Evolutionary conservation across 176 grass and related monocot genomes (phyloP), one percentile per base, ranked within the genome.

Genomic region (Rhynchospora breviuscula): DNA sequence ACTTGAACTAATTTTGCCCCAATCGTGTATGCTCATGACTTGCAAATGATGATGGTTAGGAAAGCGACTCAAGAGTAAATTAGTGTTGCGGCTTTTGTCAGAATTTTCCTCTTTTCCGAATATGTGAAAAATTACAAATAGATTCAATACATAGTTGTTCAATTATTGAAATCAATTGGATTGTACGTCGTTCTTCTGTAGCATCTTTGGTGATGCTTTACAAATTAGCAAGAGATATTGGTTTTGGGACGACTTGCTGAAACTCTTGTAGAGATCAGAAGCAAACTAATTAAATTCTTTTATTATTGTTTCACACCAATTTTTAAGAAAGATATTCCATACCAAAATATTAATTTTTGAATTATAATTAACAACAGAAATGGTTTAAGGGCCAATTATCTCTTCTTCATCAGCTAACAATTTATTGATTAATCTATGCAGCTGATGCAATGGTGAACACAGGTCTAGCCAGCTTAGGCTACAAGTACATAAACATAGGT

Each of bases 401-500:
- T 62, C 15, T 23, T 68, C 3, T 65, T 63, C 62, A 57, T 72
- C 3, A 3, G 58, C 43, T 22, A 59, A 72, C 44, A 51, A 46
- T 18, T 87, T 82, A 62, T 74, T 54, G 21, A 23, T 53, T 68
- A 48, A 21, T 70, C 78, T 78, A 80, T 88, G 81, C 89, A 99
- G 96, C 96, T 88, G 96, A 99, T 89, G 96, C 96, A 19, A 67
- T 99, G 85, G 86, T 95, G 54, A 80, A 86, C 77, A 86, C 91
- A 35, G 96, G 96, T 47, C 86, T 99, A 19, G 93, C 96, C 0
- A 80, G 85, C 63, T 47, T 99, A 85, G 96, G 96, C 2, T 99
- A 95, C 26, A 11, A 85, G 13, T 99, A 95, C 80, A 91, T 99
- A 26, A 99, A 99, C 59, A 93, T 99, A 88, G 96, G 96, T 99